Percentiles rank a stretch among this genome's conserved stretches.
Conservation (phyloP, 306 rosid species). For the Coriaria nepalensis region DNA sequence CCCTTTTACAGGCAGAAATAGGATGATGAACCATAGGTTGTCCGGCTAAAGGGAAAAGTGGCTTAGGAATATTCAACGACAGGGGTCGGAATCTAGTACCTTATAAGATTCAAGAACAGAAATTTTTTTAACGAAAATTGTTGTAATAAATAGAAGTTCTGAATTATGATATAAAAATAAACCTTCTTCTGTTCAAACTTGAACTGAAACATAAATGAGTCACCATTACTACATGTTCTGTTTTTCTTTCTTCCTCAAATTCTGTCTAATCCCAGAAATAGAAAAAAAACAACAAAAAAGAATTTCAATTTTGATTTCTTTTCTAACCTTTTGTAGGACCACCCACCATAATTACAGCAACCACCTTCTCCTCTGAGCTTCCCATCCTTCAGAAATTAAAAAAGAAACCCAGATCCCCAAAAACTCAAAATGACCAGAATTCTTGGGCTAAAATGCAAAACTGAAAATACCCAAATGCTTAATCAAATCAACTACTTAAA, state of each 20-base stretch:
- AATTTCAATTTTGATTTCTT: slow-evolving; percentile 37
- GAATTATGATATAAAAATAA: too few species aligned
- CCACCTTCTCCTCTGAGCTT: slow-evolving; percentile 54
- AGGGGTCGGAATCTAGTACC: slow-evolving; percentile 95
- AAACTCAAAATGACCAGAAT: slow-evolving; percentile 1
- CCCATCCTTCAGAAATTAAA: slow-evolving; percentile 25
- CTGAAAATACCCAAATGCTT: slow-evolving; percentile 6
- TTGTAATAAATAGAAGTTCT: too few species aligned
- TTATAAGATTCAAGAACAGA: slow-evolving; percentile 15
- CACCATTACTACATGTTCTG: too few species aligned
- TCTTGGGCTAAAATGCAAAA: slow-evolving; percentile 4
- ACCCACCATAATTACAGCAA: slow-evolving; percentile 96
- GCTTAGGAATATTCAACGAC: slow-evolving; percentile 83
- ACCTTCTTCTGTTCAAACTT: too few species aligned
- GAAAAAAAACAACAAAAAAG: background rate
- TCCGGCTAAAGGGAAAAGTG: slow-evolving; percentile 94
- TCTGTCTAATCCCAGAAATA: too few species aligned
- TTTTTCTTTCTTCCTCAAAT: too few species aligned
- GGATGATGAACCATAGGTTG: slow-evolving; percentile 98
- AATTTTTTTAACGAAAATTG: background rate
- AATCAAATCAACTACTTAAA: too few species aligned
- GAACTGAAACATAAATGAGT: too few species aligned
- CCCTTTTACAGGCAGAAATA: slow-evolving; percentile 89
- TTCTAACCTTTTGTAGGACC: slow-evolving; percentile 98
- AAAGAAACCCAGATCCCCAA: slow-evolving; percentile 34